Evolutionary conservation across 1,284 basidiomycete species (phyloP), one percentile per base, ranked within the genome.

Genomic region (Vanrija humicola): DNA sequence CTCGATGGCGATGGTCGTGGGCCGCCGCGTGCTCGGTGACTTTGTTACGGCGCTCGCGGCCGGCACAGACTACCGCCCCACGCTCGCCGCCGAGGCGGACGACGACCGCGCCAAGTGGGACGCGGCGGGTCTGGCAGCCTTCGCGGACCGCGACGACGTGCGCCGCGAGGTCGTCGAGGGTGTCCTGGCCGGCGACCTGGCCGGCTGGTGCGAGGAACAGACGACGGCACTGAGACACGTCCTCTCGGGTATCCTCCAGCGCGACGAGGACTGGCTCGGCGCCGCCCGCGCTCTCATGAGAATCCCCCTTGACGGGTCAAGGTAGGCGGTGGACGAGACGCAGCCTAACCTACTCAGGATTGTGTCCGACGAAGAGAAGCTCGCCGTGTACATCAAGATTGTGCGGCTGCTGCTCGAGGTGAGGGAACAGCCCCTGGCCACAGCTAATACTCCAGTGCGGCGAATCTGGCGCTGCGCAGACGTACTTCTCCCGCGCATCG

Each of bases 401-500:
- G 89, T 97, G 38, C 86, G 95, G 19, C 82, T 98, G 5, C 82
- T 95, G n/a, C 82, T 98, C 38, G 94, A 98, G 79, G 94, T 96
- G 42, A 54, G 71, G 56, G 21, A 23, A n/a, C 16, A 25, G 8
- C 10, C 3, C 16, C 6, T 4, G 4, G 5, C 16, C 8, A 8
- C 5, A 44, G 16, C 45, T 16, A 10, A 47, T 18, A 23, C 25
- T 38, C 38, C 58, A 77, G 74, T 70, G 68, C 52, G 70, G 67
- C 39, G 73, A 76, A 55, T 72, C 68, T 28, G 88, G 91, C 0
- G 88, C 90, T 72, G 96, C 96, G 39, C 95, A 98, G 72, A 88
- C 89, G 6, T 98, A 92, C 76, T 93, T 96, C 74, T 95, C 94
- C 68, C 88, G 95, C 50, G 95, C 96, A n/a, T 89, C 89, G 10